Evolutionary conservation across 495 filamentous ascomycete species (phyloP).

Genomic region (Penicillium angulare): DNA sequence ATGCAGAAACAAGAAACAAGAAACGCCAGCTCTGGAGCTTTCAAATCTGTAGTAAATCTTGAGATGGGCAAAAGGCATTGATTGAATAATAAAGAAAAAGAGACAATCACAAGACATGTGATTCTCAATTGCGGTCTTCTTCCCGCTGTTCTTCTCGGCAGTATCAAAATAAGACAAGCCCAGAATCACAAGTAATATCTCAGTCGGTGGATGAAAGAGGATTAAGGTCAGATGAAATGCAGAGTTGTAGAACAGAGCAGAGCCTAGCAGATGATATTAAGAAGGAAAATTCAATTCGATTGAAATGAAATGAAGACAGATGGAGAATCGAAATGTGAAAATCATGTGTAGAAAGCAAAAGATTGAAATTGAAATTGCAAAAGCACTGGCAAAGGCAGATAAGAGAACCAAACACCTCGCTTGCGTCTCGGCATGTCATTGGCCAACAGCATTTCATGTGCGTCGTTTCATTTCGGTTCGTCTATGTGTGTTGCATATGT

Average conservation of each 20-base stretch:
- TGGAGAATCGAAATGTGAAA: slow-evolving; percentile 7
- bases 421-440: slow-evolving; percentile 29
- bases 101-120: background rate
- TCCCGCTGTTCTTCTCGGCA: background rate
- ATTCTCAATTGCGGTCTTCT: background rate
- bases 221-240: slow-evolving; percentile 1
- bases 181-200: slow-evolving; percentile 1
- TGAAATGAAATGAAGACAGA: slow-evolving; percentile 5
- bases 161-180: background rate
- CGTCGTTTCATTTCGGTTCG: slow-evolving; percentile 33
- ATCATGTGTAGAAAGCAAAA: slow-evolving; percentile 1
- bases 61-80: background rate
- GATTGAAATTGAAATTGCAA: background rate
- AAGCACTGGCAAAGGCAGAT: slow-evolving; percentile 14
- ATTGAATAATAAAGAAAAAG: background rate
- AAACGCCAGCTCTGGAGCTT: background rate
- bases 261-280: background rate
- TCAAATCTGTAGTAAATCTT: slow-evolving; percentile 1
- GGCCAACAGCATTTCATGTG: slow-evolving; percentile 26
- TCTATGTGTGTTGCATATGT: slow-evolving; percentile 30
- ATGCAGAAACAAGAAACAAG: background rate
- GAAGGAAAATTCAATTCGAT: slow-evolving; percentile 4
- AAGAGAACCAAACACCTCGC: slow-evolving; percentile 33
- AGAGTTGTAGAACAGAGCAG: background rate
- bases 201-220: background rate